Conservation (phyloP, 1,284 basidiomycete genomes). For the Peniophora sp. region DNA sequence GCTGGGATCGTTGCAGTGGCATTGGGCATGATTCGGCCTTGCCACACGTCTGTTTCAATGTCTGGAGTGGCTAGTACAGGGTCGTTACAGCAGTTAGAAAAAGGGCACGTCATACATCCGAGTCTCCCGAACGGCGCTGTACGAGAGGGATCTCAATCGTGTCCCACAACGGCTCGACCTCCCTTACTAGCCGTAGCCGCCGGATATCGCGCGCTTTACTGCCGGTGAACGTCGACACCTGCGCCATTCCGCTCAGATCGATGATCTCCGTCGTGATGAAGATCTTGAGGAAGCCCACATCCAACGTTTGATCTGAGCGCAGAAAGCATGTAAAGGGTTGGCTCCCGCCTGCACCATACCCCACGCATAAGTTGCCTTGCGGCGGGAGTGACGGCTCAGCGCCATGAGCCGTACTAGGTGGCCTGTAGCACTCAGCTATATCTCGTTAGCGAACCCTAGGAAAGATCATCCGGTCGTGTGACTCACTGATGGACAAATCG, state of each 20-base stretch:
- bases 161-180: too few species aligned
- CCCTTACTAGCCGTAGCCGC: too few species aligned
- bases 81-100: too few species aligned
- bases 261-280: not conserved
- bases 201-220: too few species aligned
- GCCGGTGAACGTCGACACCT: not conserved
- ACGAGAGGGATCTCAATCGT: too few species aligned
- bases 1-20: too few species aligned
- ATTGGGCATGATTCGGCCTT: too few species aligned
- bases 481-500: not conserved
- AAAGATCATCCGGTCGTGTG: too few species aligned
- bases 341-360: not conserved
- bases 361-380: not conserved
- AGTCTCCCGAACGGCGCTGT: too few species aligned
- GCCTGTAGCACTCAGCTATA: not conserved
- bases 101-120: too few species aligned
- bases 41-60: too few species aligned
- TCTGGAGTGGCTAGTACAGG: too few species aligned
- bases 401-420: not conserved
- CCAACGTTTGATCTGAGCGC: not conserved
- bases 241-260: not conserved
- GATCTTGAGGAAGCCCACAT: not conserved
- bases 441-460: not conserved
- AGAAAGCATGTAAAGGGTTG: not conserved
- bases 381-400: not conserved